Base-by-base conservation (phyloP, 2,329 filamentous ascomycete species). In the Aspergillus intermedius region DNA sequence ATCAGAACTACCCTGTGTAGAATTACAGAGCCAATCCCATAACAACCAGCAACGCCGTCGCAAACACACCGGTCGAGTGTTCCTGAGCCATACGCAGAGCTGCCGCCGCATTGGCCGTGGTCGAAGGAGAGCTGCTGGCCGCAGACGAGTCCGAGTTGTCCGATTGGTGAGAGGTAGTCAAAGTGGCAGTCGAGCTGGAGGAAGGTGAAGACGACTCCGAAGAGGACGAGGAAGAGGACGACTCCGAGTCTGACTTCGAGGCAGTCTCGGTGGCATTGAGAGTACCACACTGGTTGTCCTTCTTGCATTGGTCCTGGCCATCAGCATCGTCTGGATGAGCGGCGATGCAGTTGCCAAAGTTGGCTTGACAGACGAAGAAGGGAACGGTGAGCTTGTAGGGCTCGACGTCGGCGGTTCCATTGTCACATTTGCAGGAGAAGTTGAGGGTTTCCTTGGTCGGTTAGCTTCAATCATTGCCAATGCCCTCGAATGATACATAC, bases 361-460 rank as follows among this genome's bases (percentile, higher is more conserved):
- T 78, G 54, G 67, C 68, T 59, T 75, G 61, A 71, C 82, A 86
- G 65, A 81, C 74, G 65, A 73, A 82, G 67, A 73, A 80, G 39
- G 81, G 81, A 44, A 86, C 69, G 21, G 80, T 81, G 65, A 79
- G 69, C 47, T 67, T 57, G 68, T 83, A 86, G 57, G 73, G 68
- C 51, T 70, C 64, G 57, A 83, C 74, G 60, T 82, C 75, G 56
- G 80, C 80, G 39, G 73, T 76, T 55, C 75, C 76, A 63, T 82
- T 77, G 54, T 60, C 54, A 73, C 83, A 86, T 45, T 71, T 69
- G 68, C 83, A 86, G 49, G 61, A 72, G 71, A 74, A 85, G 30
- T 64, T 65, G 51, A 86, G 73, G 15, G 72, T 70, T 41, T 49
- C 54, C 79, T 80, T 45, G 53, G 22, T 41, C 39, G 44, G 50